phyloP scores from a whole-genome alignment of 192 early-diverging fungal genomes.

The Umbelopsis sp. region DNA sequence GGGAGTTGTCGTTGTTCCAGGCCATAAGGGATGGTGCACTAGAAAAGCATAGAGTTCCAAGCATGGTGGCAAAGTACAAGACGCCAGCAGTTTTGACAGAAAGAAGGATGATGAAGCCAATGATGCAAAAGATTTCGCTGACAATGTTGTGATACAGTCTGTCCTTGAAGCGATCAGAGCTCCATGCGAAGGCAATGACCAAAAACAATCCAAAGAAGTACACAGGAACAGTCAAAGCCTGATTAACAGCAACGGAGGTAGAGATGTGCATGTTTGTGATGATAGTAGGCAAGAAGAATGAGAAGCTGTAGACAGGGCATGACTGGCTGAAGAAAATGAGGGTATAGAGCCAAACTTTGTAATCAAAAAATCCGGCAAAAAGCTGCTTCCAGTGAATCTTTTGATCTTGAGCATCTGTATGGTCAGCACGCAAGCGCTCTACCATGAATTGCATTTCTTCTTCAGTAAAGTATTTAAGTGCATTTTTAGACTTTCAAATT shows the following conservation, averaged over 20 bases:
- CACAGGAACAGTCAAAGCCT: slow-evolving; percentile 35
- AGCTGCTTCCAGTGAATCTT: slow-evolving; percentile 50
- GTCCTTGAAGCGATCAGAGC: slow-evolving; percentile 28
- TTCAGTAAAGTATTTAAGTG: slow-evolving; percentile 38
- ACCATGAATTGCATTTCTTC: slow-evolving; percentile 56
- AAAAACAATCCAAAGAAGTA: slow-evolving; percentile 33
- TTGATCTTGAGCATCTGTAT: slow-evolving; percentile 32
- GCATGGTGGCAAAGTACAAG: slow-evolving; percentile 22
- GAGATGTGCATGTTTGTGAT: slow-evolving; percentile 45
- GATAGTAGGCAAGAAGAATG: slow-evolving; percentile 74
- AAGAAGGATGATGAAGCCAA: slow-evolving; percentile 25
- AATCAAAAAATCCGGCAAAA: slow-evolving; percentile 47
- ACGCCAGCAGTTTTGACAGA: slow-evolving; percentile 2
- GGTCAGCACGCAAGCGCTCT: slow-evolving; percentile 47
- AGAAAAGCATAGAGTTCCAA: slow-evolving; percentile 21
- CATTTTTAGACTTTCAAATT: not conserved
- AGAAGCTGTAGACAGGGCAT: slow-evolving; percentile 63
- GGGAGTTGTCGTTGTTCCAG: slow-evolving; percentile 21
- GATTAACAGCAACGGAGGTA: slow-evolving; percentile 26
- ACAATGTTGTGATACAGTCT: slow-evolving; percentile 20
- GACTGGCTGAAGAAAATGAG: slow-evolving; percentile 61
- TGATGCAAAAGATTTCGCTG: slow-evolving; percentile 10
- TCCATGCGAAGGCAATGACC: slow-evolving; percentile 27
- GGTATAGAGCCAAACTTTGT: slow-evolving; percentile 49
- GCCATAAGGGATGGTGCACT: slow-evolving; percentile 6